Evolutionary conservation across 225 moss, liverwort and hornwort genomes (phyloP).

Genomic region (Marchantia polymorpha): DNA sequence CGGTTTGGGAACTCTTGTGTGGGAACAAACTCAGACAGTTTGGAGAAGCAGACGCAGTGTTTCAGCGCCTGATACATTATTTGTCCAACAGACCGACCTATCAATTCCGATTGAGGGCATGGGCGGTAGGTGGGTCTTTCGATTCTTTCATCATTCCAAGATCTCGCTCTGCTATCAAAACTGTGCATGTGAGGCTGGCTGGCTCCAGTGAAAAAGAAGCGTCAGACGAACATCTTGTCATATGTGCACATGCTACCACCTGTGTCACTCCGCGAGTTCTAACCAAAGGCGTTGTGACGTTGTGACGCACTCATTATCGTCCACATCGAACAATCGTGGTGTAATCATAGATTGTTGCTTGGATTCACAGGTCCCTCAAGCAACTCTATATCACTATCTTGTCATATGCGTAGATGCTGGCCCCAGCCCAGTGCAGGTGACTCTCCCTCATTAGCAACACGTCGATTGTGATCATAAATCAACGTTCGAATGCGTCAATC

Average conservation of each 20-base stretch:
- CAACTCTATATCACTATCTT: not conserved
- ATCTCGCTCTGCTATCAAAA: not conserved
- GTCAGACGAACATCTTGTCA: conserved; percentile 10
- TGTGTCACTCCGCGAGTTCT: not conserved
- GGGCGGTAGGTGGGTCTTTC: not conserved
- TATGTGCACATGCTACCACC: conserved; percentile 6
- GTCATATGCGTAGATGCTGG: conserved; percentile 4
- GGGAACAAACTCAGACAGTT: not conserved
- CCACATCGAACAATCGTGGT: conserved; percentile 2
- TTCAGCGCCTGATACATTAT: not conserved
- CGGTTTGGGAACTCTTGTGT: not conserved
- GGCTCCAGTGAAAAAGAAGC: not conserved
- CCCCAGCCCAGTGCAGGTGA: not conserved
- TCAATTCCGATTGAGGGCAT: not conserved
- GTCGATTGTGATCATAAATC: conserved; percentile 12
- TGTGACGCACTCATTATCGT: not conserved
- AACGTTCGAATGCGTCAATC: conserved; percentile 11
- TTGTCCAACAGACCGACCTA: not conserved
- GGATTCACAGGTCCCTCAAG: not conserved
- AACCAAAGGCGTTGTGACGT: not conserved
- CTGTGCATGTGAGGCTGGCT: conserved; percentile 1
- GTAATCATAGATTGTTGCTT: conserved; percentile 11
- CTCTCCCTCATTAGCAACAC: conserved; percentile 8
- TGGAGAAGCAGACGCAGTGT: not conserved
- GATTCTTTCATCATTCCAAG: not conserved